Base-by-base conservation (phyloP, 139 green algal genomes). In the Tetradesmus lagerheimii region DNA sequence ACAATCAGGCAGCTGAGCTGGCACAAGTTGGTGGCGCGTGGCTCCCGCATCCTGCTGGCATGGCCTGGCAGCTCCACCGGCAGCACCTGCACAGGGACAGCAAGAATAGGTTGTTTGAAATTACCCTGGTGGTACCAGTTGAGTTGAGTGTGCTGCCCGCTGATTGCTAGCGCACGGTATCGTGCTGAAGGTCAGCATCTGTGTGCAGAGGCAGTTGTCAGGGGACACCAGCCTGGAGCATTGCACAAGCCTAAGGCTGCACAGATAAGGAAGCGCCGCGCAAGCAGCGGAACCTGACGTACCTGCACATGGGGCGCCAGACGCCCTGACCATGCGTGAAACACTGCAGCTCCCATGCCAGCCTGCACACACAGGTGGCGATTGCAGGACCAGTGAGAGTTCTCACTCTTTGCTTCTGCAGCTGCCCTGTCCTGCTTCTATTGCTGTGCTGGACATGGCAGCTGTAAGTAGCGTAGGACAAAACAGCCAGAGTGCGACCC, bases 21-120 rank as follows among this genome's bases (percentile, higher is more conserved):
- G 62, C 71, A 57, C 25, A 93, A 4, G 82, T 76, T 27, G 39
- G 79, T 80, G 9, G 85, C 35, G 45, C 29, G 15, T 14, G 81
- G 57, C 74, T 96, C 94, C 14, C 57, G 79, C 50, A 90, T 86
- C 18, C 94, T 88, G 66, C 71, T 89, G 83, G 89, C 93, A 64
- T 87, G 91, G 1, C 93, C 94, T 15, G 94, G 94, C 31, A 96
- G 92, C 91, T 96, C 94, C 16, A 96, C 78, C 0, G 94, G 80
- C 83, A 96, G 47, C 35, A 96, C 89, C 92, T 95, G 81, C 12
- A 53, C 47, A 62, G 12, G 47, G 1, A 20, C 20, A 1, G 20
- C 47, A 62, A 23, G 47, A 62, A 16, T 1, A 23, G 47, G 47
- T 14, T 62, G 47, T 18, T 62, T n/a, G n/a, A n/a, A n/a, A n/a